These are phyloP conservation scores for Achaetomium macrosporum DNA, from an alignment of 2,329 filamentous ascomycete species.

Conservation along the genomic window DNA sequence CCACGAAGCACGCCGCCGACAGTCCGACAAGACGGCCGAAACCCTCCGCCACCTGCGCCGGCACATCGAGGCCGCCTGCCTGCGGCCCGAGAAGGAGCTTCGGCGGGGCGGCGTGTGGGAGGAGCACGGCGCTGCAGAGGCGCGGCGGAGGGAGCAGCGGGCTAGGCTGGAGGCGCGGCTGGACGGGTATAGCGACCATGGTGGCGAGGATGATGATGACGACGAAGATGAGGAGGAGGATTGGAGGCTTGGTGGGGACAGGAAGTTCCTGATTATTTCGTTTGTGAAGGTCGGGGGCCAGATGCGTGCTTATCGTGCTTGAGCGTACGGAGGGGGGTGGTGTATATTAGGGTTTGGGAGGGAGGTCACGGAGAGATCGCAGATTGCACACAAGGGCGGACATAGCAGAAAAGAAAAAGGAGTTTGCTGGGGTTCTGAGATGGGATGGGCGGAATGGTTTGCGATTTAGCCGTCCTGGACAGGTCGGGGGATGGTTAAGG, in stretches of 20 bases:
- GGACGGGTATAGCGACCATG: conserved; percentile 9
- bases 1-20: conserved; percentile 13
- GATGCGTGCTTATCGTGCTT: conserved; percentile 14
- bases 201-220: background rate
- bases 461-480: background rate
- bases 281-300: conserved; percentile 8
- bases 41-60: conserved; percentile 16
- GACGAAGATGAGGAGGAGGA: conserved; percentile 18
- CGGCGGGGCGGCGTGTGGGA: conserved; percentile 19
- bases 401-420: background rate
- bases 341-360: no score
- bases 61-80: conserved; percentile 24
- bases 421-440: background rate
- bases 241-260: background rate
- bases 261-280: conserved; percentile 14
- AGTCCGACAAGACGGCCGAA: conserved; percentile 10
- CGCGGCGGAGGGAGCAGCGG: conserved; percentile 9
- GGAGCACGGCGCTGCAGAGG: conserved; percentile 17
- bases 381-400: no score
- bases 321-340: background rate
- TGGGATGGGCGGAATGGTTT: background rate
- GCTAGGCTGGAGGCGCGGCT: conserved; percentile 12
- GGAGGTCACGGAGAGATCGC: no score
- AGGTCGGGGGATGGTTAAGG: background rate
- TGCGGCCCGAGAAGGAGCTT: conserved; percentile 19